Evolutionary conservation across 305 asterid species (phyloP).

Genomic region (Fraxinus paxiana): DNA sequence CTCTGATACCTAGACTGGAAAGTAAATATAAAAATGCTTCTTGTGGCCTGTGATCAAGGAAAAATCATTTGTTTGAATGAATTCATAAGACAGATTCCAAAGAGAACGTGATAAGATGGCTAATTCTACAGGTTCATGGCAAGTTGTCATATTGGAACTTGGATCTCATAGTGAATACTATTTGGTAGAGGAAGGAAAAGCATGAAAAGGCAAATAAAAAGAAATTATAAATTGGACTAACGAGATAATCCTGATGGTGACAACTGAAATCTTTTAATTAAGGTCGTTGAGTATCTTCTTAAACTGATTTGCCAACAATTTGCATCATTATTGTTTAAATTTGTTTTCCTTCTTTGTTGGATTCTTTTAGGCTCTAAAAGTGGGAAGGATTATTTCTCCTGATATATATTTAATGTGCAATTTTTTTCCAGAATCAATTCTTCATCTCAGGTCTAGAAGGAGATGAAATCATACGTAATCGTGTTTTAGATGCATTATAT

Average conservation of each 20-base stretch:
- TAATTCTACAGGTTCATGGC: neutral
- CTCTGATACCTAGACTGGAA: neutral
- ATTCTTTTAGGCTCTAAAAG: conserved; percentile 1
- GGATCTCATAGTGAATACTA: neutral
- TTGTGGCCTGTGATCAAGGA: neutral
- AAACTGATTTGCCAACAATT: neutral
- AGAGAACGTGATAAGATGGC: neutral
- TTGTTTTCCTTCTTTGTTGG: neutral
- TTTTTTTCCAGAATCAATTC: conserved; percentile 79
- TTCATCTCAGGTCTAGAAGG: conserved; percentile 94
- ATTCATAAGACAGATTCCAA: neutral
- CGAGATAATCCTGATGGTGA: neutral
- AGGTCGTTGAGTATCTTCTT: neutral
- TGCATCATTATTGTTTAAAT: neutral
- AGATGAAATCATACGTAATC: conserved; percentile 81
- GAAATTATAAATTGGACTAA: neutral
- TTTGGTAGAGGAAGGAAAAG: neutral
- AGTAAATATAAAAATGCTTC: neutral
- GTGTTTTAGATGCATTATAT: conserved; percentile 72
- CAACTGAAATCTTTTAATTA: neutral
- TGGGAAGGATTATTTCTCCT: conserved; percentile 19
- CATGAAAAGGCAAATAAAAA: conserved; percentile 1
- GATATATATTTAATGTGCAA: conserved; percentile 19
- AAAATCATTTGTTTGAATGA: neutral
- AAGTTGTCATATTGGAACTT: neutral